Conservation (phyloP, 176 grass and related monocot species). For the Eragrostis curvula region DNA sequence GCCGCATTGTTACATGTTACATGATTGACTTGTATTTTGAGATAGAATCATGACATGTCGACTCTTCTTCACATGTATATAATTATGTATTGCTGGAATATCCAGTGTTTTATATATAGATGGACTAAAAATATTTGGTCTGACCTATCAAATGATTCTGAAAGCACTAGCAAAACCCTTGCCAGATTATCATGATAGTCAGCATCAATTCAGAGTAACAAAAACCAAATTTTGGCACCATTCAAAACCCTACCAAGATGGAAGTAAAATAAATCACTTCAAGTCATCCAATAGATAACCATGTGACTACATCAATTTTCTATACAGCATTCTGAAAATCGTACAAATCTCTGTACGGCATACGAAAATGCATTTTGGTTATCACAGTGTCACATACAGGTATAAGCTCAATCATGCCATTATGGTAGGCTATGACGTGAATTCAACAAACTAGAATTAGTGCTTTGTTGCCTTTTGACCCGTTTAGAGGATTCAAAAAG, state of each 20-base stretch:
- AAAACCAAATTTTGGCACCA: background rate
- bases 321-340: slow-evolving; percentile 27
- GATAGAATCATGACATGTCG: slow-evolving; percentile 39
- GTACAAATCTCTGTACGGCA: background rate
- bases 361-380: background rate
- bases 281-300: background rate
- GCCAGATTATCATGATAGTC: background rate
- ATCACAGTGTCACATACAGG: background rate
- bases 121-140: background rate
- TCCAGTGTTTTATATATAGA: background rate
- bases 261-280: slow-evolving; percentile 21
- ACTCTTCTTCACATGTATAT: slow-evolving; percentile 41
- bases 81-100: slow-evolving; percentile 40
- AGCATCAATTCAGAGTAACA: background rate
- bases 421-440: slow-evolving; percentile 49
- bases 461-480: slow-evolving; percentile 46
- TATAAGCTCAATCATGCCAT: slow-evolving; percentile 34
- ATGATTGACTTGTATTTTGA: slow-evolving; percentile 37
- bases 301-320: slow-evolving; percentile 27
- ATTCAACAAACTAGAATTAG: slow-evolving; percentile 42
- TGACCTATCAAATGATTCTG: background rate
- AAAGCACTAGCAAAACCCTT: slow-evolving; percentile 2
- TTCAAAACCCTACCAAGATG: background rate
- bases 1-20: slow-evolving; percentile 17
- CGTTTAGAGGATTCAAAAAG: slow-evolving; percentile 73